A percentile compares a stretch with the other conserved stretches of the same genome.
Conservation (phyloP, 208 protist species). For the Trypanosoma avium region DNA sequence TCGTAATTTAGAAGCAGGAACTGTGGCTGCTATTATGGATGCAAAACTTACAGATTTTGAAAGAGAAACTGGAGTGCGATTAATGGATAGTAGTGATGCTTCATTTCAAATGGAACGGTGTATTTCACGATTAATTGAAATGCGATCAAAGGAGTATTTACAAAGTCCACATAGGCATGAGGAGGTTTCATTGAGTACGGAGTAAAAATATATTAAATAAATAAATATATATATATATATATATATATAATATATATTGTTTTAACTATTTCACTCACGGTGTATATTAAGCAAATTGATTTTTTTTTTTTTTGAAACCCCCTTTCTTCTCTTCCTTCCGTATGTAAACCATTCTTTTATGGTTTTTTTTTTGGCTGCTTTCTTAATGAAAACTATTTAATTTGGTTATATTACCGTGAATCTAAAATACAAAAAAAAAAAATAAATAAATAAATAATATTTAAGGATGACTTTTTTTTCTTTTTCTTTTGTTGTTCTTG, state of each 20-base stretch:
- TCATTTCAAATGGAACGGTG: slow-evolving; percentile 88
- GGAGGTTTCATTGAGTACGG: slow-evolving; percentile 41
- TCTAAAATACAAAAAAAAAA: no score
- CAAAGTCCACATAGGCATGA: slow-evolving; percentile 50
- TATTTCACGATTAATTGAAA: slow-evolving; percentile 85
- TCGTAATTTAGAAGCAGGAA: slow-evolving; percentile 1
- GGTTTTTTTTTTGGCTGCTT: no score
- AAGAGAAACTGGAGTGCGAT: slow-evolving; percentile 58
- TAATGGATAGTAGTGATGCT: slow-evolving; percentile 69
- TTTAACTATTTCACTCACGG: no score
- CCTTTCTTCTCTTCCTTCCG: background rate
- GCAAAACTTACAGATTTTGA: slow-evolving; percentile 71
- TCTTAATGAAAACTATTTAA: no score
- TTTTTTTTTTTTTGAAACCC: no score
- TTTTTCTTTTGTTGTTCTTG: slow-evolving; percentile 1
- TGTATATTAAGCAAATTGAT: no score
- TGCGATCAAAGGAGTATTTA: slow-evolving; percentile 87
- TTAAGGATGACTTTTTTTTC: background rate
- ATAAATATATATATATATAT: slow-evolving; percentile 18
- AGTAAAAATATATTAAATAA: background rate
- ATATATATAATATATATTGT: background rate
- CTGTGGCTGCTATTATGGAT: slow-evolving; percentile 22
- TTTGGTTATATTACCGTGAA: no score
- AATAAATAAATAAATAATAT: no score
- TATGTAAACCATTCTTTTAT: no score